A percentile compares a stretch with the other conserved stretches of the same genome.
phyloP scores from a whole-genome alignment of 495 filamentous ascomycete genomes.

The Lepidopterella palustris region DNA sequence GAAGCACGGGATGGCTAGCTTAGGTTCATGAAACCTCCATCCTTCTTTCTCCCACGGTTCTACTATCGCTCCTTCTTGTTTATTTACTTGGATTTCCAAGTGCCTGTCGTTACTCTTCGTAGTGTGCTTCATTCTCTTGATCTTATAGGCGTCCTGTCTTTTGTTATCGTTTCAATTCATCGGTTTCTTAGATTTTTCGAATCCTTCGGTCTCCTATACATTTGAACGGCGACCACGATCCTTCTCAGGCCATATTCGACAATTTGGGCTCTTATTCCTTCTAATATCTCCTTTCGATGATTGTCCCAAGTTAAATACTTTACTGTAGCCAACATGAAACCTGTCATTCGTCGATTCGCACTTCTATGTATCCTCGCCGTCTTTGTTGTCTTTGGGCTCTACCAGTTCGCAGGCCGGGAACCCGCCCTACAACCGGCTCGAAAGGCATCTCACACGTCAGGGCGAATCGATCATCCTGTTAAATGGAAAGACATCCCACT shows the following conservation, averaged over 20 bases:
- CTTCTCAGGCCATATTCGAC: too few relatives aligned
- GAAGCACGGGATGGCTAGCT: too few relatives aligned
- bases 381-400: not conserved
- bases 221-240: not conserved
- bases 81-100: not conserved
- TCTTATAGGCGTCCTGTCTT: not conserved
- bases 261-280: not conserved
- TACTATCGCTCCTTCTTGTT: not conserved
- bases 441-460: not conserved
- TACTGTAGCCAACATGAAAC: not conserved
- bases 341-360: not conserved
- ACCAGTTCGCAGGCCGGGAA: not conserved
- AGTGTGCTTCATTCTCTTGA: not conserved
- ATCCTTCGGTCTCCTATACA: not conserved
- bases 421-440: not conserved
- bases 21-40: too few relatives aligned
- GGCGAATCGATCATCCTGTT: not conserved
- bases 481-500: constrained; percentile 1
- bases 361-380: not conserved
- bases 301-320: not conserved
- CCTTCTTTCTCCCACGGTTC: not conserved
- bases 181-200: not conserved
- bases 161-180: not conserved
- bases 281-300: not conserved
- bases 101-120: not conserved